A percentile compares a stretch with the other conserved stretches of the same genome.
phyloP scores from a whole-genome alignment of 1,139 yeast genomes.

The Hemisphaericaspora xylanilytica region DNA sequence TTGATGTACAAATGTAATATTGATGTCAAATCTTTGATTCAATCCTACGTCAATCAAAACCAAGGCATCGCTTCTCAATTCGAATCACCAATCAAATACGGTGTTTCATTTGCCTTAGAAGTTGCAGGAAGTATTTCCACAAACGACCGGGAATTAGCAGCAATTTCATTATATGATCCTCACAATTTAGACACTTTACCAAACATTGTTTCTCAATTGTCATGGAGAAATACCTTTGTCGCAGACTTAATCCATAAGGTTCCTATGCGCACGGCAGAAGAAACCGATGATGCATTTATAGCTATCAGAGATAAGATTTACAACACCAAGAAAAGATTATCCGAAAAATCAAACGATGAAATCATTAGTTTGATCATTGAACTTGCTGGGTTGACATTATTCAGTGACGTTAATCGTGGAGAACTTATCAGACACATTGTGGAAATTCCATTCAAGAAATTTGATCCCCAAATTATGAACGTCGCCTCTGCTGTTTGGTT shows the following conservation, averaged over 20 bases:
- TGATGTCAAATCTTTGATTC: conserved; percentile 73
- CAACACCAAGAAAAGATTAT: conserved; percentile 14
- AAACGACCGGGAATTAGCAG: conserved; percentile 56
- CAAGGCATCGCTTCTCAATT: conserved; percentile 26
- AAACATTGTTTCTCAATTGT: conserved; percentile 72
- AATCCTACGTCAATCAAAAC: conserved; percentile 62
- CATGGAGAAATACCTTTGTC: conserved; percentile 64
- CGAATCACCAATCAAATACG: conserved; percentile 55
- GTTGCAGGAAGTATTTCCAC: conserved; percentile 74
- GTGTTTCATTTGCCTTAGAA: conserved; percentile 86
- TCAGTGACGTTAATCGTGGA: conserved; percentile 46
- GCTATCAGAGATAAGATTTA: conserved; percentile 24
- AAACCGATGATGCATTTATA: conserved; percentile 21
- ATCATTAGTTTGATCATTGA: conserved; percentile 47
- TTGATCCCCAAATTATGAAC: conserved; percentile 60
- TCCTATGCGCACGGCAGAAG: conserved; percentile 32
- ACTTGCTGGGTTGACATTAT: conserved; percentile 47
- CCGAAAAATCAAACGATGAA: conserved; percentile 21
- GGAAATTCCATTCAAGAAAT: conserved; percentile 65
- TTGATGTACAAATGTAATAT: conserved; percentile 56
- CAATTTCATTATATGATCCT: conserved; percentile 26
- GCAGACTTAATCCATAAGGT: conserved; percentile 38
- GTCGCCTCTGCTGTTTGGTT: conserved; percentile 79
- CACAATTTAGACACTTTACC: conserved; percentile 59
- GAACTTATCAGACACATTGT: conserved; percentile 60